Base-by-base conservation (phyloP, 129 eudicot genomes). In the Arctium lappa region DNA sequence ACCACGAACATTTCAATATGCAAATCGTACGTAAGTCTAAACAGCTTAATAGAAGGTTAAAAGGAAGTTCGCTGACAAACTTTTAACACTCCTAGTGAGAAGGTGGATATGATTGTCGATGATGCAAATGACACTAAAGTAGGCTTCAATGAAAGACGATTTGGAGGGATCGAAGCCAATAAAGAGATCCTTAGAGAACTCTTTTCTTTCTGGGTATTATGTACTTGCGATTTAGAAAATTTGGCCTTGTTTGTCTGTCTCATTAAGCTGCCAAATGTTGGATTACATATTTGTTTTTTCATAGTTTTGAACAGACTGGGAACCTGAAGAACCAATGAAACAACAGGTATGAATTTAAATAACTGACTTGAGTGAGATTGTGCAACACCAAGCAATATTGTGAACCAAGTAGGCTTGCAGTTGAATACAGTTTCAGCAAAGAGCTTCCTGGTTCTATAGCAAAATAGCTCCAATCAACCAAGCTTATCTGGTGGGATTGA, bases 221-320 rank as follows among this genome's bases (percentile, higher is more conserved):
- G 81, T 89, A 95, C 76, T 72, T 83, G 81, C 62, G 88, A 77
- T 84, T 86, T 66, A 89, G 79, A 44, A 95, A 75, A 78, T 22
- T 89, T 89, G 22, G 94, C 99, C 85, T 13, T 93, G 97, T 72
- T 29, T 40, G 76, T 50, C 80, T 60, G 85, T 80, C 48, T 86
- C 90, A 72, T 95, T 95, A 91, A 85, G 82, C 82, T 90, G 76
- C 86, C 86, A 73, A 92, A 95, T 18, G 94, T 83, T 11, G 84
- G 90, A 77, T 22, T 22, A 22, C 27, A 89, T 39, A 8, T 66
- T 81, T 60, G 75, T 85, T 66, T 80, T 86, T 72, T 91, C 82
- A 74, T 48, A 76, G 82, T 36, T 73, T 38, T 81, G 85, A 80
- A 77, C 80, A 66, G 27, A 32, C 12, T 69, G 33, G 38, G 37